Evolutionary conservation across 164 flowering plant species (phyloP), one percentile per base, ranked within the genome.

Genomic region (Dillenia suffruticosa): DNA sequence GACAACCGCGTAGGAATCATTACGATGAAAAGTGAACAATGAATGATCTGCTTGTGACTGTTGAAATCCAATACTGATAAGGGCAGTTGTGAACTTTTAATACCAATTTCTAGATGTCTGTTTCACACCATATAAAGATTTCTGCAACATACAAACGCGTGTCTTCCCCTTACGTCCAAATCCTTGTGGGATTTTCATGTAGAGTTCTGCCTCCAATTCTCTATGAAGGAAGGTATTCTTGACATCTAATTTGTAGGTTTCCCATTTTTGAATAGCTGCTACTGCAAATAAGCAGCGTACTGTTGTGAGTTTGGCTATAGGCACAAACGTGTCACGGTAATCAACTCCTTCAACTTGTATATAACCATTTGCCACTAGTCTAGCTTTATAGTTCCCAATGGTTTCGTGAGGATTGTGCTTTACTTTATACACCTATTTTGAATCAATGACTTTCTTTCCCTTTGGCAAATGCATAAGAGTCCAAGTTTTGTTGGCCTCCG

Each of bases 331-430:
- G 1, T 19, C 22, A 22, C 3, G 26, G 50, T 10, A 48, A 12
- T 11, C 32, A 26, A 9, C 26, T 11, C 26, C 9, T 56, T 56
- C 22, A 12, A 10, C 14, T 49, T 13, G 12, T 40, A 3, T 19
- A 19, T 19, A 19, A 19, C 67, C 67, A 12, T 64, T 64, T 24
- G 54, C 61, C n/a, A 64, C 61, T 9, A 64, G 54, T 1, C 61
- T 44, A 9, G 67, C 61, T 17, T 64, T 64, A 44, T 44, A 54
- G 19, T 49, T 5, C 46, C 50, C 56, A 7, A 61, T 8, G 6
- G 7, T 32, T 3, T 19, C 48, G 50, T 44, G 13, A 3, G 10
- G 46, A 2, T 51, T 61, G 47, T 51, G 44, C 22, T 61, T 61
- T 8, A 51, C 22, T 19, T 60, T 19, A 1, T 19, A 19, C 22